These are phyloP conservation scores for Apiospora aurea DNA, from an alignment of 2,329 filamentous ascomycete genomes.

Conservation along the genomic window DNA sequence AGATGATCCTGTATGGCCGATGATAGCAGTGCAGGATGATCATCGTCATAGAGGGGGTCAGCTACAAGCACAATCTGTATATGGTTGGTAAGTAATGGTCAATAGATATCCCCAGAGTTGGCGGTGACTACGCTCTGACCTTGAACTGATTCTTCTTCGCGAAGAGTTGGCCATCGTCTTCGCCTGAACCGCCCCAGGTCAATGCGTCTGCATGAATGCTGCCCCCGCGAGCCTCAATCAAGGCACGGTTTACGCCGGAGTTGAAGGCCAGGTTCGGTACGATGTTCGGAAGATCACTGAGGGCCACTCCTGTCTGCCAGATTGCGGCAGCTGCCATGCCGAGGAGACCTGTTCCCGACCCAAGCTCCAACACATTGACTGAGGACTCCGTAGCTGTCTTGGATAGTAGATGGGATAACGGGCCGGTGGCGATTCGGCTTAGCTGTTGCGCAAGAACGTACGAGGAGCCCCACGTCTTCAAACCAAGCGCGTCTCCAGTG, in stretches of 20 bases:
- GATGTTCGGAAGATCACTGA: slow-evolving; percentile 88
- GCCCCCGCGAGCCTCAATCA: slow-evolving; percentile 63
- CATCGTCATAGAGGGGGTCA: slow-evolving; percentile 85
- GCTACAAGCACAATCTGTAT: slow-evolving; percentile 77
- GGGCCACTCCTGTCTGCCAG: slow-evolving; percentile 69
- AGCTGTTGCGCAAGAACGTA: slow-evolving; percentile 83
- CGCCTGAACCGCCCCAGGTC: slow-evolving; percentile 70
- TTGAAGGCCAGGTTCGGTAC: slow-evolving; percentile 83
- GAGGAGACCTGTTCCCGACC: slow-evolving; percentile 89
- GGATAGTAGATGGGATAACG: slow-evolving; percentile 54
- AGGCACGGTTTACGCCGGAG: slow-evolving; percentile 65
- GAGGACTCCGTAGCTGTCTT: slow-evolving; percentile 35
- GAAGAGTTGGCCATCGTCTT: slow-evolving; percentile 52
- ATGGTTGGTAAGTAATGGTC: not conserved
- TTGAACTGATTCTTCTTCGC: slow-evolving; percentile 58
- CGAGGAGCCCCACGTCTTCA: slow-evolving; percentile 96
- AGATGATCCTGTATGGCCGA: slow-evolving; percentile 75
- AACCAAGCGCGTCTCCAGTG: slow-evolving; percentile 84
- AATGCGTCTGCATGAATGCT: slow-evolving; percentile 69
- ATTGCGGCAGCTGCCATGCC: slow-evolving; percentile 83
- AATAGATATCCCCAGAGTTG: not conserved
- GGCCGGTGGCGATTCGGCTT: slow-evolving; percentile 51
- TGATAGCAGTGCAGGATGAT: slow-evolving; percentile 79
- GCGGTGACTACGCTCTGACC: slow-evolving; percentile 40
- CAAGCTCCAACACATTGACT: slow-evolving; percentile 73